These are phyloP conservation scores for Isatis lusitanica DNA, from an alignment of 441 rosid species.

Conservation along the genomic window DNA sequence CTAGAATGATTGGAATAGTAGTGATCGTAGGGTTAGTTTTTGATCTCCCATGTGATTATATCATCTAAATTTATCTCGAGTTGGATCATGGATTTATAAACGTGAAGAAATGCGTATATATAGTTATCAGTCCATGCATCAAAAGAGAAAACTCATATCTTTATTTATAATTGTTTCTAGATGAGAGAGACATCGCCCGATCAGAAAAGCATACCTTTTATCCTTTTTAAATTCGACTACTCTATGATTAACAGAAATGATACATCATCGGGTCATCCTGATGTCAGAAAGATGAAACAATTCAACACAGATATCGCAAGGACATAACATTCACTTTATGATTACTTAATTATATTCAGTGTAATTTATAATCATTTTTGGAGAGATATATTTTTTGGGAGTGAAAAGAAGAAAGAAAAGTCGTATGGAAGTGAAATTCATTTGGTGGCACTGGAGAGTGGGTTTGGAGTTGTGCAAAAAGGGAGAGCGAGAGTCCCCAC, in stretches of 20 bases:
- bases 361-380: not conserved
- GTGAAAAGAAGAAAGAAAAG: not conserved
- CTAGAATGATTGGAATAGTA: too few species aligned
- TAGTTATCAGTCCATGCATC: not conserved
- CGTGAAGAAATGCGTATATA: not conserved
- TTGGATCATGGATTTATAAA: not conserved
- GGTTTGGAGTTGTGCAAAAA: conserved; percentile 20
- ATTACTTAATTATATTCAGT: not conserved
- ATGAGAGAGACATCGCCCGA: conserved; percentile 11
- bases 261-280: conserved; percentile 3
- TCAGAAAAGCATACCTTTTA: not conserved
- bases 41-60: too few species aligned
- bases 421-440: conserved; percentile 16
- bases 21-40: too few species aligned
- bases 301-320: not conserved
- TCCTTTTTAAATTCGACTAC: not conserved
- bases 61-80: too few species aligned
- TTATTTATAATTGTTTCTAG: conserved; percentile 17
- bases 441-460: conserved; percentile 21
- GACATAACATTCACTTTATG: conserved; percentile 2
- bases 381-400: not conserved
- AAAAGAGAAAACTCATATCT: not conserved
- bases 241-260: not conserved
- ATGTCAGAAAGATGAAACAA: conserved; percentile 6
- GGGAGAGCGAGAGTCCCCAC: not conserved